These are phyloP conservation scores for Hemileccinum rubropunctum DNA, from an alignment of 768 basidiomycete species.

Conservation along the genomic window DNA sequence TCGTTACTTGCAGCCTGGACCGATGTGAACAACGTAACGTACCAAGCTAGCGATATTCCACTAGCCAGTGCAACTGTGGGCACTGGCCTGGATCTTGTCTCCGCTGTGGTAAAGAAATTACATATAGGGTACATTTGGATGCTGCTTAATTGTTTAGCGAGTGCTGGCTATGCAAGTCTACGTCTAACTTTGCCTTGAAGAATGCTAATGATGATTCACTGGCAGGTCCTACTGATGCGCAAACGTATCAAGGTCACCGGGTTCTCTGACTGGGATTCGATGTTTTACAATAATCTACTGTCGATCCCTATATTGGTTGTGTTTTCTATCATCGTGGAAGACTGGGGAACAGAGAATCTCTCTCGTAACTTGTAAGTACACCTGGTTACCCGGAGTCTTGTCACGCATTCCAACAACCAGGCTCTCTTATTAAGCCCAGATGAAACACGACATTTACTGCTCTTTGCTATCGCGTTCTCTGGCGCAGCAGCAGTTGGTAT, in stretches of 20 bases:
- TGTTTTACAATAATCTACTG: conserved; percentile 97
- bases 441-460: conserved; percentile 71
- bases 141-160: conserved; percentile 85
- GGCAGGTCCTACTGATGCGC: conserved; percentile 90
- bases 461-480: conserved; percentile 90
- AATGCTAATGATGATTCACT: neutral
- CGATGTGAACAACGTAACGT: conserved; percentile 53
- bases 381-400: neutral
- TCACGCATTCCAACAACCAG: neutral
- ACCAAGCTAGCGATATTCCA: conserved; percentile 28
- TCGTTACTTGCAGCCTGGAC: conserved; percentile 97
- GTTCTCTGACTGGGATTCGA: conserved; percentile 97
- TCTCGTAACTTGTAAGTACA: conserved; percentile 81
- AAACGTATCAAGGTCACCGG: conserved; percentile 94
- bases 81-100: conserved; percentile 36
- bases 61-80: conserved; percentile 27
- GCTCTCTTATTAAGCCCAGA: conserved; percentile 57
- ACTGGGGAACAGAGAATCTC: conserved; percentile 83
- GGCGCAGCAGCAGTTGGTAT: conserved; percentile 98
- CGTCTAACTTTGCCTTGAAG: neutral
- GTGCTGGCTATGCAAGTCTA: conserved; percentile 80
- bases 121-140: conserved; percentile 97
- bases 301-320: conserved; percentile 87
- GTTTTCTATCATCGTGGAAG: conserved; percentile 81
- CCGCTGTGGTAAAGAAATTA: conserved; percentile 45